Percentiles rank a stretch among this genome's conserved stretches.
Evolutionary conservation across 257 asterid genomes (phyloP).

Genomic region (Avicennia marina): DNA sequence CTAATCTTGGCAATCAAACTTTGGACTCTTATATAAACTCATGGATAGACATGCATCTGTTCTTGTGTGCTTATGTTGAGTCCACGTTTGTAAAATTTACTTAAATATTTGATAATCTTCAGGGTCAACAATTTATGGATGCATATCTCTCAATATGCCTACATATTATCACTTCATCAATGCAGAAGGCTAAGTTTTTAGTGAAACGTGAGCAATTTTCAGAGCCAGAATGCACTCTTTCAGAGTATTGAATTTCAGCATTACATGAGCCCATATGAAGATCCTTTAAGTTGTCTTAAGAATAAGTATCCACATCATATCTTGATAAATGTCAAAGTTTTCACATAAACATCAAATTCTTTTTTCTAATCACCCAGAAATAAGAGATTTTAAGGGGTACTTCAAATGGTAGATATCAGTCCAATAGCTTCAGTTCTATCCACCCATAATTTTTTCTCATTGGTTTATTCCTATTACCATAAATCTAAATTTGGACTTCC

Average conservation of each 20-base stretch:
- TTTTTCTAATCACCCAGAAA: too few relatives aligned
- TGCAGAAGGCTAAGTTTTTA: not conserved
- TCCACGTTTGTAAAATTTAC: not conserved
- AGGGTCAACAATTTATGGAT: not conserved
- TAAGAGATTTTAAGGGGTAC: too few relatives aligned
- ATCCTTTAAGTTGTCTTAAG: too few relatives aligned
- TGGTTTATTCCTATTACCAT: not conserved
- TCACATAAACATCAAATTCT: too few relatives aligned
- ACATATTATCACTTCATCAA: not conserved
- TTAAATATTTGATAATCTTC: not conserved
- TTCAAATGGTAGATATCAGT: not conserved
- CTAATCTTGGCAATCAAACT: not conserved
- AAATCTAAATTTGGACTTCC: not conserved
- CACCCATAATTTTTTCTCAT: not conserved
- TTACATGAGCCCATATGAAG: not conserved
- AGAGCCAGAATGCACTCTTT: not conserved
- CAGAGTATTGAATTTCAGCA: not conserved
- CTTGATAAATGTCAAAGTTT: too few relatives aligned
- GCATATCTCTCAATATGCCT: not conserved
- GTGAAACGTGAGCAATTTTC: not conserved
- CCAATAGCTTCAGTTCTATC: not conserved
- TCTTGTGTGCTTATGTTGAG: not conserved
- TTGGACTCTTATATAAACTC: not conserved
- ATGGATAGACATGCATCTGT: not conserved
- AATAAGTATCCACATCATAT: too few relatives aligned